Percentiles rank a stretch among this genome's conserved stretches.
phyloP scores from a whole-genome alignment of 495 filamentous ascomycete genomes.

The Tuber umbilicatum region DNA sequence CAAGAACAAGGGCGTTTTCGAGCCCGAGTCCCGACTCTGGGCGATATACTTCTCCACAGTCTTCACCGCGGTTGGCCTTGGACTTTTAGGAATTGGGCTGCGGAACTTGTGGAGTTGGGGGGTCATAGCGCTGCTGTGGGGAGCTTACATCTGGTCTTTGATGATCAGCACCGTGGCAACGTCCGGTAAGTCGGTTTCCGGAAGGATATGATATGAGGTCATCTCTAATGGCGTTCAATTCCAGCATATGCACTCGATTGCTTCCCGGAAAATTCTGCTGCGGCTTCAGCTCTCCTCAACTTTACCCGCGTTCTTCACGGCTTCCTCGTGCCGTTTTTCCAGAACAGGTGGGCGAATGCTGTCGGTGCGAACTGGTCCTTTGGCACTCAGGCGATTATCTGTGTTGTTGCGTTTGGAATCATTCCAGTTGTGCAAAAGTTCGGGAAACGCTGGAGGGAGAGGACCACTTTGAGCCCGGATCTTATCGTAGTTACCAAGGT shows the following conservation, averaged over 20 bases:
- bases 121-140: conserved; percentile 34
- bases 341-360: conserved; percentile 23
- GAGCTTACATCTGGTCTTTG: conserved; percentile 29
- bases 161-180: conserved; percentile 37
- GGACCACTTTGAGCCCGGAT: conserved; percentile 15
- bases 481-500: conserved; percentile 2
- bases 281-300: conserved; percentile 33
- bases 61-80: conserved; percentile 22
- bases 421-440: conserved; percentile 27
- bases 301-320: conserved; percentile 37
- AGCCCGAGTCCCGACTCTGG: conserved; percentile 33
- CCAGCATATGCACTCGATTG: conserved; percentile 34
- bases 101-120: conserved; percentile 28
- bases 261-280: conserved; percentile 29
- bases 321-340: conserved; percentile 35
- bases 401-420: conserved; percentile 15
- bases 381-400: conserved; percentile 28
- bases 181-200: conserved; percentile 8
- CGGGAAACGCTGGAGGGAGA: conserved; percentile 29
- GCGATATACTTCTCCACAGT: conserved; percentile 22
- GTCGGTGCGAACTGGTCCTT: conserved; percentile 33
- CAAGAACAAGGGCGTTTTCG: conserved; percentile 23
- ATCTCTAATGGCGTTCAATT: not conserved
- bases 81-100: conserved; percentile 25
- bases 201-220: not conserved